Base-by-base conservation (phyloP, 2,329 filamentous ascomycete genomes). In the Kalaharituber pfeilii region DNA sequence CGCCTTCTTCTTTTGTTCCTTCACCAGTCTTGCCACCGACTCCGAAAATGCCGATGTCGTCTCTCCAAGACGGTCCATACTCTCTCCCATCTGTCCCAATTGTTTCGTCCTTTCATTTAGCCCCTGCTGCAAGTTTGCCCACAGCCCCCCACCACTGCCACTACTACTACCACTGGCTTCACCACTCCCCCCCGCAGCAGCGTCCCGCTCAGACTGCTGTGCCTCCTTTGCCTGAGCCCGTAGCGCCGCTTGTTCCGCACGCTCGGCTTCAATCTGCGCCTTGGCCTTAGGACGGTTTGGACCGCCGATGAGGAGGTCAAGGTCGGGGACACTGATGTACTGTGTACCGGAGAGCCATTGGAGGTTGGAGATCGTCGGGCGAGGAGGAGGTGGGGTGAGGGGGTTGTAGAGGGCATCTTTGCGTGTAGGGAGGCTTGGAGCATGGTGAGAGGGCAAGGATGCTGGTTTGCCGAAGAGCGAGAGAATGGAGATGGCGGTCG, bases 341-440 rank as follows among this genome's bases (percentile, higher is more conserved):
- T 95, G 89, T 1, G 89, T 96, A 3, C 91, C 91, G 0, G 87
- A 84, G 52, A 98, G 86, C 91, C 91, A 98, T 69, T 96, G 87
- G 33, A 98, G 69, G 64, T 93, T 94, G 20, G 85, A 93, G 57
- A 98, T 98, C 0, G 87, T 94, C 1, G 91, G 91, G 1, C 91
- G 79, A 11, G 86, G 75, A 1, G 88, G 89, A 22, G 84, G 75
- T 15, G 76, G 66, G 0, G 85, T 76, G 55, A 84, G 74, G 0
- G 84, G 80, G 65, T 96, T 94, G 68, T 85, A 78, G 2, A 98
- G 73, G 6, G 73, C 78, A 65, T 95, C 88, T n/a, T 78, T 60
- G 15, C 60, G 56, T 26, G 55, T 44, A 13, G 56, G 30, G 24
- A 53, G 50, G 13, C 9, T 36, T 36, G 30, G 9, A 9, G 30